Percentiles rank a stretch among this genome's conserved stretches.
phyloP scores from a whole-genome alignment of 805 yeast species.

The Candida quercuum region DNA sequence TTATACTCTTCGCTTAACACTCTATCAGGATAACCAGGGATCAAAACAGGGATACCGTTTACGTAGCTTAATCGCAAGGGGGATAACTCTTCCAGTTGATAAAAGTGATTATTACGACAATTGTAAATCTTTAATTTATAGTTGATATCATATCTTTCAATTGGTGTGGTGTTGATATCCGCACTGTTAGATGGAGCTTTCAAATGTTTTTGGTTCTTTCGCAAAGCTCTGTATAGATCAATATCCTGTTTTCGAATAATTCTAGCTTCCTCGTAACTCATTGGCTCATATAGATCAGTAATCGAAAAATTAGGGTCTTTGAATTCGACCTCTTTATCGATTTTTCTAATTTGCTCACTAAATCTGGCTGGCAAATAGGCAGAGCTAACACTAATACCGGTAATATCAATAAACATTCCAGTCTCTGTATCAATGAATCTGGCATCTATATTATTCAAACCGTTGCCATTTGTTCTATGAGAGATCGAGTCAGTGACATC shows the following conservation, averaged over 20 bases:
- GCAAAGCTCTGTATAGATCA: neutral
- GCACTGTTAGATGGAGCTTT: slow-evolving; percentile 1
- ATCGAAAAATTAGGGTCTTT: slow-evolving; percentile 13
- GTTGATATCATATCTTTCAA: slow-evolving; percentile 32
- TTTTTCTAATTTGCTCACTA: neutral
- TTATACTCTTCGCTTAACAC: slow-evolving; percentile 47
- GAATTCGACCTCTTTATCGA: neutral
- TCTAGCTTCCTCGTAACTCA: slow-evolving; percentile 12
- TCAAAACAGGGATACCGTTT: slow-evolving; percentile 56
- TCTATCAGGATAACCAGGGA: slow-evolving; percentile 41
- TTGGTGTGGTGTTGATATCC: slow-evolving; percentile 14
- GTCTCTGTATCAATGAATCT: slow-evolving; percentile 66
- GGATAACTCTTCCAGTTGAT: slow-evolving; percentile 38
- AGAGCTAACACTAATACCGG: slow-evolving; percentile 35
- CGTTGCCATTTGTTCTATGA: slow-evolving; percentile 51
- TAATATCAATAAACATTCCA: slow-evolving; percentile 69
- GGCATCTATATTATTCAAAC: slow-evolving; percentile 63
- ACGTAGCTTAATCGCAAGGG: slow-evolving; percentile 47
- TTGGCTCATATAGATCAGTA: slow-evolving; percentile 7
- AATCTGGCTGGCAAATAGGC: slow-evolving; percentile 9
- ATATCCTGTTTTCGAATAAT: slow-evolving; percentile 4
- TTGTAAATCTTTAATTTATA: slow-evolving; percentile 33
- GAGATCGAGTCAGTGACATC: slow-evolving; percentile 43
- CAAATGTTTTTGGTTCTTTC: slow-evolving; percentile 6
- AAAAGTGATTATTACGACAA: slow-evolving; percentile 60